These are phyloP conservation scores for Platismatia glauca DNA, from an alignment of 495 filamentous ascomycete genomes.

Conservation along the genomic window DNA sequence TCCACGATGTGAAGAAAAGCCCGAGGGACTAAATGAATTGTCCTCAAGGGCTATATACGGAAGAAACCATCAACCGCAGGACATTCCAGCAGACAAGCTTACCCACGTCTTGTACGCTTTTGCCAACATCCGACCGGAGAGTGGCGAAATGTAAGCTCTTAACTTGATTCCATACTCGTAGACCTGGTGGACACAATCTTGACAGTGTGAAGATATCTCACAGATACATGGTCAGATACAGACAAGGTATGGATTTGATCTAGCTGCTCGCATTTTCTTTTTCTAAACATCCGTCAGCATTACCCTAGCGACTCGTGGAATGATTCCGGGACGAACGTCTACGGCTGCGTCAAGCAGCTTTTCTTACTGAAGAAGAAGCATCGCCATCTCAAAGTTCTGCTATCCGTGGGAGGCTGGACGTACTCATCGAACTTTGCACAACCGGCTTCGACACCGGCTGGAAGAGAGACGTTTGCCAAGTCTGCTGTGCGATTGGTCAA, in stretches of 20 bases:
- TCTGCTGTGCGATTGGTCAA: slow-evolving; percentile 22
- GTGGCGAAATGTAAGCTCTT: slow-evolving; percentile 66
- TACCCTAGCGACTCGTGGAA: slow-evolving; percentile 68
- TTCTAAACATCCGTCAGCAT: slow-evolving; percentile 48
- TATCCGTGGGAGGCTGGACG: slow-evolving; percentile 96
- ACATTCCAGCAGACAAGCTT: slow-evolving; percentile 76
- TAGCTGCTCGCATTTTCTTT: background rate
- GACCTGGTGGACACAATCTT: too few relatives aligned
- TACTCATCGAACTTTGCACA: slow-evolving; percentile 79
- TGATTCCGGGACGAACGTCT: slow-evolving; percentile 60
- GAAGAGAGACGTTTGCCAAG: slow-evolving; percentile 20
- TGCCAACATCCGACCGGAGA: slow-evolving; percentile 66
- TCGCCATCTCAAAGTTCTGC: slow-evolving; percentile 79
- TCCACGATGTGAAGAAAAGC: background rate
- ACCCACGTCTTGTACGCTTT: slow-evolving; percentile 93
- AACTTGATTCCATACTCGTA: background rate
- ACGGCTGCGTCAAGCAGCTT: slow-evolving; percentile 90
- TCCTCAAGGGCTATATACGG: slow-evolving; percentile 63
- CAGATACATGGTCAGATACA: slow-evolving; percentile 77
- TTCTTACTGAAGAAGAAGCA: slow-evolving; percentile 82
- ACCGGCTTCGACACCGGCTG: slow-evolving; percentile 40
- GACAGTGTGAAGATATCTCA: slow-evolving; percentile 47
- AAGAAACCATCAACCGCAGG: slow-evolving; percentile 74
- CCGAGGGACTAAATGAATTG: slow-evolving; percentile 4
- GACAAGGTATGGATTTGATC: slow-evolving; percentile 26